Base-by-base conservation (phyloP, 768 basidiomycete genomes). In the Termitomyces sp. region DNA sequence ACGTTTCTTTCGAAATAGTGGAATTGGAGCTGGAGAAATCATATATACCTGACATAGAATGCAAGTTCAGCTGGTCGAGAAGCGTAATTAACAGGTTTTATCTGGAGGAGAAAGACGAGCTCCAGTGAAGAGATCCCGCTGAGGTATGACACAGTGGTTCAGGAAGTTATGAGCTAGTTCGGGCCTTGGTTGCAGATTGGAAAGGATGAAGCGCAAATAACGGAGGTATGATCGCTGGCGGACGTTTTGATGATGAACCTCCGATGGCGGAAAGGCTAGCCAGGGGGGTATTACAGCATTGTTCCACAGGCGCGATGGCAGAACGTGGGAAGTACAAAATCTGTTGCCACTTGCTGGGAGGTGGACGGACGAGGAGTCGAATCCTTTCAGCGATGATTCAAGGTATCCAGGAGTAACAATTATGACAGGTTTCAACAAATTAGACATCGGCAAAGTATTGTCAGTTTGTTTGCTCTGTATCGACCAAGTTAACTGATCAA, bases 361-460 rank as follows among this genome's bases (percentile, higher is more conserved):
- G 32, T 29, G 13, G 15, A n/a, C 39, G 39, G 32, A 35, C 22
- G 25, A 51, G n/a, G 31, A 36, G 38, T 45, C 42, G 48, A 22
- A 35, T 13, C 25, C n/a, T 16, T 47, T 6, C 9, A 23, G 12
- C 11, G 6, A 10, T 12, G 6, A 10, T 5, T 5, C 44, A 40
- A 39, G 38, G 27, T 32, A 50, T 41, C 32, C n/a, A 23, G 48
- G 31, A 53, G 54, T 18, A 25, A 25, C 45, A 31, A 31, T 33
- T n/a, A 53, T 42, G 46, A 43, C 27, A 49, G 50, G 40, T 20
- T 18, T 44, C 42, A 44, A 40, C 15, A 40, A 7, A 36, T 49
- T 48, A 43, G 51, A 59, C 52, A 20, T 46, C 38, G 38, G 42
- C 20, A 50, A 52, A 45, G 7, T 23, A 15, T 52, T 52, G 20